These are phyloP conservation scores for Fusarium sp. DNA, from an alignment of 2,329 filamentous ascomycete genomes.

Conservation along the genomic window DNA sequence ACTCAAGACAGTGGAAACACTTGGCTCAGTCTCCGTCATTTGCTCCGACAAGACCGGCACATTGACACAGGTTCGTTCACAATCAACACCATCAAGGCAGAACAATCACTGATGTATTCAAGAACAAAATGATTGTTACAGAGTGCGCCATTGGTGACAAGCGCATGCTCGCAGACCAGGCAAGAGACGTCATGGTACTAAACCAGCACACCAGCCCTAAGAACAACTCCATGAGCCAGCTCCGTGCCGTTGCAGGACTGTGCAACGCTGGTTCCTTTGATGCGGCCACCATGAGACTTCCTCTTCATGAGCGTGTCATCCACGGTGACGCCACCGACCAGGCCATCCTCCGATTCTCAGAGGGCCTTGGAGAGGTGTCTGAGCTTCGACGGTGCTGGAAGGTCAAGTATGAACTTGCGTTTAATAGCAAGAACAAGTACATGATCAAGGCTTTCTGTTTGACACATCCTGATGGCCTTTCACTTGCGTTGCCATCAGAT, in stretches of 20 bases:
- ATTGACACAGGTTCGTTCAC: slow-evolving; percentile 63
- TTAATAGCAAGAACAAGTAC: slow-evolving; percentile 88
- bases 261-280: slow-evolving; percentile 85
- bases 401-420: slow-evolving; percentile 75
- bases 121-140: slow-evolving; percentile 81
- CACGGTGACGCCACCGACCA: slow-evolving; percentile 83
- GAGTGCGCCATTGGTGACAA: slow-evolving; percentile 71
- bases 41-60: slow-evolving; percentile 85
- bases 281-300: slow-evolving; percentile 68
- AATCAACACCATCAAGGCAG: background rate
- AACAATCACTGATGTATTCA: slow-evolving; percentile 40
- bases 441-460: slow-evolving; percentile 75
- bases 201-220: slow-evolving; percentile 40
- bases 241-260: slow-evolving; percentile 72
- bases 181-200: slow-evolving; percentile 55
- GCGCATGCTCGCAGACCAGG: slow-evolving; percentile 63
- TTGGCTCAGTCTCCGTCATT: slow-evolving; percentile 78
- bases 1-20: slow-evolving; percentile 81
- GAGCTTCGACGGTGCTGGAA: slow-evolving; percentile 73
- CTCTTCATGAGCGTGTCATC: slow-evolving; percentile 72
- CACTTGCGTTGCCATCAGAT: slow-evolving; percentile 35
- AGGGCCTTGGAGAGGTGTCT: slow-evolving; percentile 66
- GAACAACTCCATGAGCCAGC: slow-evolving; percentile 64
- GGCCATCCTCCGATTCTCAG: slow-evolving; percentile 78
- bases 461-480: slow-evolving; percentile 54